These are phyloP conservation scores for Aechmea fasciata DNA, from an alignment of 176 grass and related monocot genomes.

Conservation along the genomic window DNA sequence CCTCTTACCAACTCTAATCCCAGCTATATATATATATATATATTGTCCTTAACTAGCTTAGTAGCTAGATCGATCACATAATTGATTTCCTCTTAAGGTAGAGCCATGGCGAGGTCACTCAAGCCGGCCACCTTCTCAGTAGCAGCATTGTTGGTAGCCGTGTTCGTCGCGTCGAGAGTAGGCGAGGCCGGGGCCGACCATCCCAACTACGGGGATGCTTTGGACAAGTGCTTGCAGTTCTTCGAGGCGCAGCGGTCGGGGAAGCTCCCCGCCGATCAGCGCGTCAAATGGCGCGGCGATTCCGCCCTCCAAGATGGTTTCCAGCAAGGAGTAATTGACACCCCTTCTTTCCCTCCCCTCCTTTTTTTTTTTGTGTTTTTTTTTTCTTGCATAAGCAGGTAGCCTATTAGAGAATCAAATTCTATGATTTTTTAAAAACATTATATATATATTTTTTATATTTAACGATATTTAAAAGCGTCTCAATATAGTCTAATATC, in stretches of 20 bases:
- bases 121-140: slow-evolving; percentile 25
- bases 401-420: no score
- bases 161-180: slow-evolving; percentile 15
- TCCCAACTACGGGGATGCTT: slow-evolving; percentile 55
- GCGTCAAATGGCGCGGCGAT: slow-evolving; percentile 72
- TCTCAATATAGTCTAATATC: no score
- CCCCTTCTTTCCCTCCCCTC: no score
- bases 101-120: slow-evolving; percentile 41
- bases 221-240: slow-evolving; percentile 80
- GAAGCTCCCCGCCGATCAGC: slow-evolving; percentile 59
- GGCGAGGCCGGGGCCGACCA: background rate
- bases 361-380: no score
- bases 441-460: no score
- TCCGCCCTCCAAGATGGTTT: slow-evolving; percentile 73
- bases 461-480: no score
- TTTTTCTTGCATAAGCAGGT: no score
- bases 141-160: slow-evolving; percentile 3
- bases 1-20: background rate
- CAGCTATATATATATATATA: no score
- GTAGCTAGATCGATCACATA: background rate
- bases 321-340: slow-evolving; percentile 37
- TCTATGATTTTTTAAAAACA: no score
- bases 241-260: slow-evolving; percentile 86
- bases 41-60: background rate
- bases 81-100: slow-evolving; percentile 6